phyloP scores from a whole-genome alignment of 2,329 filamentous ascomycete species.

The Aspergillus transmontanensis region DNA sequence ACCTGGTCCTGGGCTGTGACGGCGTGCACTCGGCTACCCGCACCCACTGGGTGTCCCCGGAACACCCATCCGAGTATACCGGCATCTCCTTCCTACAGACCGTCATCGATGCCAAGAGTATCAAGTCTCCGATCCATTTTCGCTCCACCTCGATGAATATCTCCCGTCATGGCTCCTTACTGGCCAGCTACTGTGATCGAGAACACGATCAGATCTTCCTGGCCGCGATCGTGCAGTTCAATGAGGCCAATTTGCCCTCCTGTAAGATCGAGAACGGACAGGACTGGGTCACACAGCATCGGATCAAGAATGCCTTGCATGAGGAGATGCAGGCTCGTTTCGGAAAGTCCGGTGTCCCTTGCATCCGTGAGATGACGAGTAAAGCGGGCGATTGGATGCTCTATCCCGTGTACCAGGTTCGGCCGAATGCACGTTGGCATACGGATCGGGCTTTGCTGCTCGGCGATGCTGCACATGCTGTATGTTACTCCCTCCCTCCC shows the following conservation, averaged over 20 bases:
- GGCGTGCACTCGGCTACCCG: conserved; percentile 44
- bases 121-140: conserved; percentile 34
- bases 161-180: conserved; percentile 41
- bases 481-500: conserved; percentile 26
- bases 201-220: conserved; percentile 41
- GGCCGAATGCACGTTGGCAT: conserved; percentile 42
- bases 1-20: conserved; percentile 44
- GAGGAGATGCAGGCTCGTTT: conserved; percentile 42
- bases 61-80: conserved; percentile 39
- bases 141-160: conserved; percentile 43
- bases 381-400: conserved; percentile 43
- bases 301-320: conserved; percentile 38
- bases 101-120: conserved; percentile 25
- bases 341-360: conserved; percentile 36
- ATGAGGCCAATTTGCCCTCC: conserved; percentile 27
- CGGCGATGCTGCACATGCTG: conserved; percentile 52
- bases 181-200: conserved; percentile 44
- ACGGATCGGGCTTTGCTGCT: conserved; percentile 45
- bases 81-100: conserved; percentile 44
- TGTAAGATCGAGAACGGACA: conserved; percentile 32
- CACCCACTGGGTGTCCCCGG: conserved; percentile 38
- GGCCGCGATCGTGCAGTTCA: conserved; percentile 43
- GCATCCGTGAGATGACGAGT: conserved; percentile 39
- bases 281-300: conserved; percentile 36
- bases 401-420: conserved; percentile 49